phyloP scores from a whole-genome alignment of 768 basidiomycete species.

The Tulasnella calospora region DNA sequence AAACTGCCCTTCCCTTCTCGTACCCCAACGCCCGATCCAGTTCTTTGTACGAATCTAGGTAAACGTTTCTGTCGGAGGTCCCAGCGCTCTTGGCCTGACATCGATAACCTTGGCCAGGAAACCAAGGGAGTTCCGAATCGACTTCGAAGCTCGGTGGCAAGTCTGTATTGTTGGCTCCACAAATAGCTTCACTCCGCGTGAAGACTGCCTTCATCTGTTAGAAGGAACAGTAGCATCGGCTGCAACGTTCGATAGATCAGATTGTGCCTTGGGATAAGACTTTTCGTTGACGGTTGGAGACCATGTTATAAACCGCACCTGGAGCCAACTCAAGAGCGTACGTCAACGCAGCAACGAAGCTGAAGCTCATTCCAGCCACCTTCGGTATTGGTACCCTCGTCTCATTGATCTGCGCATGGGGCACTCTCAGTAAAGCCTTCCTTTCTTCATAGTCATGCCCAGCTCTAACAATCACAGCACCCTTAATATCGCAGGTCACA shows the following conservation, averaged over 20 bases:
- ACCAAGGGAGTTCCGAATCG: not conserved
- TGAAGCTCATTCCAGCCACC: not conserved
- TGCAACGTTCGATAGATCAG: not conserved
- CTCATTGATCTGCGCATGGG: not conserved
- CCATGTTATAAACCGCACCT: not conserved
- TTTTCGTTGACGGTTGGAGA: not conserved
- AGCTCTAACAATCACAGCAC: too few species aligned
- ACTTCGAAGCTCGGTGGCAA: not conserved
- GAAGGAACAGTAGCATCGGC: not conserved
- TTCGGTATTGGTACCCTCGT: not conserved
- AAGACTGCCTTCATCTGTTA: not conserved
- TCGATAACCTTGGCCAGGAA: not conserved
- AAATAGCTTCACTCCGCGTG: not conserved
- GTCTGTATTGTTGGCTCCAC: not conserved
- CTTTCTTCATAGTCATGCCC: not conserved
- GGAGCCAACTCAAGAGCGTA: too few species aligned
- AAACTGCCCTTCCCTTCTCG: not conserved
- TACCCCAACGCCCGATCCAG: not conserved
- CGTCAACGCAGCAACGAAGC: not conserved
- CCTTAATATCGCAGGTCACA: conserved; percentile 14
- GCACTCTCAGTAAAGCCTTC: not conserved
- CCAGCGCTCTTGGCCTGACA: not conserved
- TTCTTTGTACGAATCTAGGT: not conserved
- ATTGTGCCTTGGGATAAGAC: not conserved
- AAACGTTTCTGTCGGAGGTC: not conserved